Conservation (phyloP, 2,329 filamentous ascomycete genomes). For the Ascocoryne sarcoides region DNA sequence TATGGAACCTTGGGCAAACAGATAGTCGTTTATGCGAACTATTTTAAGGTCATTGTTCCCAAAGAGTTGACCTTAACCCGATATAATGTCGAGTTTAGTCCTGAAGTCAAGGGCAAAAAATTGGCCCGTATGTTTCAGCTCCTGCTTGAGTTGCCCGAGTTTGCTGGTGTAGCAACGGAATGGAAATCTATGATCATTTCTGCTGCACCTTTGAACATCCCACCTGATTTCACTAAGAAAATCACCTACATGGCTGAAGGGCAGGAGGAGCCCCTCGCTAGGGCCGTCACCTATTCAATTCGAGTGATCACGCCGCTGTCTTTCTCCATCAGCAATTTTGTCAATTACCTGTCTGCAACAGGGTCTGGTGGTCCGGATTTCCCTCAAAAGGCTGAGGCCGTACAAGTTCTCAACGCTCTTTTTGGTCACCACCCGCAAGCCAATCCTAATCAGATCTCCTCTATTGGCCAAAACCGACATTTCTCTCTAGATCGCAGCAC, state of each 20-base stretch:
- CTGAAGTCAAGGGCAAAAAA: conserved; percentile 22
- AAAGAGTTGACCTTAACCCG: conserved; percentile 18
- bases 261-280: conserved; percentile 18
- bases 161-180: conserved; percentile 21
- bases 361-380: not conserved
- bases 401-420: conserved; percentile 51
- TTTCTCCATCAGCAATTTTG: conserved; percentile 13
- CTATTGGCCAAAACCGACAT: conserved; percentile 44
- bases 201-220: conserved; percentile 11
- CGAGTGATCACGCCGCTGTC: conserved; percentile 15
- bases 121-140: conserved; percentile 24
- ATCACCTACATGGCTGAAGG: conserved; percentile 22
- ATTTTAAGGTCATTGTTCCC: conserved; percentile 21
- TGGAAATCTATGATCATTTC: conserved; percentile 25
- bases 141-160: conserved; percentile 24
- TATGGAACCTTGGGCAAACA: conserved; percentile 23
- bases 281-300: conserved; percentile 16
- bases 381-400: conserved; percentile 38
- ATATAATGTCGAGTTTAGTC: conserved; percentile 24
- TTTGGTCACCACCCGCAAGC: conserved; percentile 39
- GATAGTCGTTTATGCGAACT: conserved; percentile 27
- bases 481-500: conserved; percentile 33
- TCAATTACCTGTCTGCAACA: conserved; percentile 14
- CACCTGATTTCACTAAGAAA: conserved; percentile 8
- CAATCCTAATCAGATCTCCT: conserved; percentile 30